Base-by-base conservation (phyloP, 2,329 filamentous ascomycete genomes). In the Xylariomycetidae sp. region DNA sequence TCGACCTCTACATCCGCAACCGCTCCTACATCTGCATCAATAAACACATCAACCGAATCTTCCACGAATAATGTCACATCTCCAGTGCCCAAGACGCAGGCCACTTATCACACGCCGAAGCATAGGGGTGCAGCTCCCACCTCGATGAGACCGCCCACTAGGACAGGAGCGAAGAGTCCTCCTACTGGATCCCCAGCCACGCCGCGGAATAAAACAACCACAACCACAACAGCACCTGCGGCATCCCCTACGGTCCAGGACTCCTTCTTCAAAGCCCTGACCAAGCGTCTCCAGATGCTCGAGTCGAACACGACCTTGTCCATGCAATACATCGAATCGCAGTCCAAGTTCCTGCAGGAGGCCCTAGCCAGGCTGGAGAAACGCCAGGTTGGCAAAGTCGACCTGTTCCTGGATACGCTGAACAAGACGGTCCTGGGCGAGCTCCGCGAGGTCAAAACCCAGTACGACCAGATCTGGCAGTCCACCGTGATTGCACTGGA, bases 391-490 rank as follows among this genome's bases (percentile, higher is more conserved):
- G 68, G 75, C n/a, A 92, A 90, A 53, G 86, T 90, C 1, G 80
- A 83, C 15, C 69, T 71, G 2, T 95, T 95, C 52, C 70, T 96
- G 10, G 78, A 87, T 39, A 77, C 78, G 23, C 70, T 98, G n/a
- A 98, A 98, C 57, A 71, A 69, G 29, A 95, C 89, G 0, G 87
- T 96, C 1, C 72, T 94, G 24, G 72, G 76, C 12, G 92, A 98
- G 57, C 67, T 95, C 22, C 77, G 77, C 41, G 77, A 73, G 31
- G 82, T 92, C 42, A 76, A 86, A 32, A 77, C 81, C 38, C 85
- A 95, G 56, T 96, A 96, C 58, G 90, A 96, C 54, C 86, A 95
- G 53, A 79, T 96, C 10, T 96, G 90, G 89, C 89, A 95, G 59
- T 90, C 85, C 14, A 95, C 93, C 9, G 82, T 95, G 15, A 81